Base-by-base conservation (phyloP, 169 alveolate species). In the Sarcocystis neurona region DNA sequence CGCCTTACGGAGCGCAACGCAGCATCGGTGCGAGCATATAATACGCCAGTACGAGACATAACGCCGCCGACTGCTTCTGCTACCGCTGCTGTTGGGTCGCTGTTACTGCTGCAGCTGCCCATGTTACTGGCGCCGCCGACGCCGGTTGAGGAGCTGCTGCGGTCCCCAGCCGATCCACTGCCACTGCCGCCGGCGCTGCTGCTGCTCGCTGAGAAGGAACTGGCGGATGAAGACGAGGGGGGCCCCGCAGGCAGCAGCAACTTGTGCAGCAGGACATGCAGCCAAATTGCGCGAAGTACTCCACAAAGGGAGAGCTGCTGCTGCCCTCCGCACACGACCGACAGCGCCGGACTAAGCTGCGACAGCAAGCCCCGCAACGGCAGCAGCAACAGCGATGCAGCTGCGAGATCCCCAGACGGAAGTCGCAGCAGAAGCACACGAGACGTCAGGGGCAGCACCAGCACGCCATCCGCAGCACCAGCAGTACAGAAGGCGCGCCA, bases 271-370 rank as follows among this genome's bases (percentile, higher is more conserved):
- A 79, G 46, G 46, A 47, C 60, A 39, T 79, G 66, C 27, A 53
- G 3, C 72, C 60, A 79, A 53, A 79, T 50, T 20, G 53, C 60
- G 20, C 87, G 72, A 50, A 79, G 50, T 2, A 79, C 37, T 18
- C 72, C 72, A 39, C 87, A 79, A 2, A 79, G 87, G 3, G 87
- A 79, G 23, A 79, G 74, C 87, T 79, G 87, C 87, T 50, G 50
- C 77, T 50, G 70, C 15, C 87, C 87, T n/a, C 77, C 87, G 37
- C 87, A 79, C 23, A 79, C 43, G 10, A 75, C 50, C 41, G 87
- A 48, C 48, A 79, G 75, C 12, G 60, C 41, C 39, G 60, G 43
- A 75, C 72, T 44, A 30, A 79, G 72, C 87, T 79, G 87, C 39
- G n/a, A 37, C 58, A 79, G 60, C 47, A 53, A 39, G 53, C 18